These are phyloP conservation scores for Aureobasidium musti DNA, from an alignment of 2,329 filamentous ascomycete genomes.

Conservation along the genomic window DNA sequence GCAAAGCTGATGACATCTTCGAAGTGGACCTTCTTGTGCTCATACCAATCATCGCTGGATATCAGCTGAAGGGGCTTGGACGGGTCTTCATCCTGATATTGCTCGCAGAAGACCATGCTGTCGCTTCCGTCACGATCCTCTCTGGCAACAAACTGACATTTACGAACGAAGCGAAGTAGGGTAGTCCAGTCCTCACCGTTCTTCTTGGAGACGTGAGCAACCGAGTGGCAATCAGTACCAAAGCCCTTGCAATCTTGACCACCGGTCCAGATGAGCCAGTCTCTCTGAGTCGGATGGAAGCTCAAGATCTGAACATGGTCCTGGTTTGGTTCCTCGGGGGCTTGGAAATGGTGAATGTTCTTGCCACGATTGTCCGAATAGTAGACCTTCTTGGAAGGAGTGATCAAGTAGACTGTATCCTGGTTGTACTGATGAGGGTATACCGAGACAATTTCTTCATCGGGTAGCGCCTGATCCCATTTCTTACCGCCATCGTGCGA, in stretches of 20 bases:
- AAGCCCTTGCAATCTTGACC: slow-evolving; percentile 63
- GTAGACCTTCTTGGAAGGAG: slow-evolving; percentile 65
- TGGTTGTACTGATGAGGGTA: slow-evolving; percentile 78
- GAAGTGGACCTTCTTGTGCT: slow-evolving; percentile 63
- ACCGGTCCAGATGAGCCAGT: slow-evolving; percentile 93
- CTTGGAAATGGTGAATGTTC: slow-evolving; percentile 71
- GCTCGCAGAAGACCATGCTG: slow-evolving; percentile 65
- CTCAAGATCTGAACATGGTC: slow-evolving; percentile 58
- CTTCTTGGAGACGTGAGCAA: slow-evolving; percentile 76
- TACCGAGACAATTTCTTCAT: slow-evolving; percentile 69
- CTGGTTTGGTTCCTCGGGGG: slow-evolving; percentile 62
- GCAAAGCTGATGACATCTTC: slow-evolving; percentile 80
- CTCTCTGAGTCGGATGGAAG: slow-evolving; percentile 82
- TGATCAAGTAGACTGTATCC: slow-evolving; percentile 85
- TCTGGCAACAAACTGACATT: slow-evolving; percentile 82
- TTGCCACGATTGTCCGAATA: slow-evolving; percentile 81
- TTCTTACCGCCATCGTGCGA: slow-evolving; percentile 85
- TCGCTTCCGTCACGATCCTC: slow-evolving; percentile 60
- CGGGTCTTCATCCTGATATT: slow-evolving; percentile 63
- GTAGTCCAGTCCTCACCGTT: slow-evolving; percentile 76
- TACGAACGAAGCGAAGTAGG: slow-evolving; percentile 70
- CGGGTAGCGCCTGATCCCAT: slow-evolving; percentile 69
- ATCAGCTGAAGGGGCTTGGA: slow-evolving; percentile 66
- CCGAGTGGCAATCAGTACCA: slow-evolving; percentile 64
- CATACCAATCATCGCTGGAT: slow-evolving; percentile 78